Base-by-base conservation (phyloP, 306 rosid species). In the Astragalus glycyphyllos region DNA sequence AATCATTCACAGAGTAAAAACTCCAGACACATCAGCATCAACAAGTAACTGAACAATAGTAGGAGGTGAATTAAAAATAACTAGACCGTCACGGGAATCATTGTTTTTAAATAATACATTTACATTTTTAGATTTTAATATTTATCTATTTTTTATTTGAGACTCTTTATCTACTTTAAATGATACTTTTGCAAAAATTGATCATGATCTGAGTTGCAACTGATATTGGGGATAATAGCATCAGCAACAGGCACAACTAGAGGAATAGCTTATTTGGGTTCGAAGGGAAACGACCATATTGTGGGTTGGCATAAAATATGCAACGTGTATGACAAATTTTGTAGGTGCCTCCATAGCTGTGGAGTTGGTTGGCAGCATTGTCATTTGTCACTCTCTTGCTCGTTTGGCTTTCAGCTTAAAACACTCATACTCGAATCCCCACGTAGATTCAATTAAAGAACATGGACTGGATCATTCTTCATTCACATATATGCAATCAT, bases 241-340 rank as follows among this genome's bases (percentile, higher is more conserved):
- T 87, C 98, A 1, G 98, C 96, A 59, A 83, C 87, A 0, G 98
- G 98, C 46, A 15, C 96, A 2, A 94, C 96, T 0, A 96, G 87
- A 4, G 75, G 79, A 15, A 68, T 94, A 29, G 97, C 88, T 9
- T 94, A 94, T 50, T 0, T 87, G 17, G 97, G 92, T 41, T 79
- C 83, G 48, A 94, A 90, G 65, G 98, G 98, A 10, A 86, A 93
- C 77, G 1, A 16, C 0, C 96, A 90, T 16, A 78, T 83, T 6
- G 6, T 1, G 8, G 11, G 20, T 38, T 92, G 98, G 98, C 0
- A 0, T n/a, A 82, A 92, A 75, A 75, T 89, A 8, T 92, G 98
- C 71, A 56, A 74, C 17, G 56, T 68, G 8, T 86, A 85, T 17
- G 96, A 86, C 73, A 86, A 87, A 42, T 92, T 69, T 73, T 92